Base-by-base conservation (phyloP, 2,329 filamentous ascomycete genomes). In the Nakataea oryzae region DNA sequence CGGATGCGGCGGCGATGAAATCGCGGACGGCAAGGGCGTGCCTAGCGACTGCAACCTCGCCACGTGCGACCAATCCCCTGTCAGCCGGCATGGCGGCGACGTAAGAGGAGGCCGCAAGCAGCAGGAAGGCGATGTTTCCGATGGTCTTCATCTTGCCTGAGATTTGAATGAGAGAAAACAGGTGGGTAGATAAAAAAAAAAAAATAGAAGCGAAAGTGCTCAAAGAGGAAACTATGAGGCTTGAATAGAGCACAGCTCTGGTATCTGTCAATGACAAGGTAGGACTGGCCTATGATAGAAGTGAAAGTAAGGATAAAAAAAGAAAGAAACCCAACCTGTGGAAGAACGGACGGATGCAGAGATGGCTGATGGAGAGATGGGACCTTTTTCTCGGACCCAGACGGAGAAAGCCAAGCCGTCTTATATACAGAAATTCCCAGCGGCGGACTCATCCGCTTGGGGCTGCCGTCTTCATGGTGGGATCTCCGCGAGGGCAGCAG, bases 81-180 rank as follows among this genome's bases (percentile, higher is more conserved):
- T 57, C 63, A n/a, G 59, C 41, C 24, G 63, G 63, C 28, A 61
- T 29, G 28, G 63, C 30, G 57, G 59, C 61, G 21, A 62, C 61
- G 57, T 62, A 62, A 8, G 63, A 64, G 34, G 63, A 30, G 47
- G 63, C 62, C 28, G 60, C 61, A 26, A 62, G 61, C 50, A 64
- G 63, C 61, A 64, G 55, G 27, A 62, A 54, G 50, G 62, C 41
- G 56, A 64, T 57, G 32, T 34, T 61, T 64, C 61, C 63, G 34
- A 64, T 26, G 61, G 61, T 64, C 63, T 64, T 64, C 63, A 64
- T 64, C n/a, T 58, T 64, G 61, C 27, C 56, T 57, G 50, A 24
- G 57, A n/a, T 56, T 56, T 67, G 59, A 26, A 11, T 26, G 28
- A 28, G 28, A 26, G 24, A 56, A 14, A 28, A 14, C 5, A 17